Percentiles rank a stretch among this genome's conserved stretches.
phyloP scores from a whole-genome alignment of 495 filamentous ascomycete species.

The Tuber brumale region DNA sequence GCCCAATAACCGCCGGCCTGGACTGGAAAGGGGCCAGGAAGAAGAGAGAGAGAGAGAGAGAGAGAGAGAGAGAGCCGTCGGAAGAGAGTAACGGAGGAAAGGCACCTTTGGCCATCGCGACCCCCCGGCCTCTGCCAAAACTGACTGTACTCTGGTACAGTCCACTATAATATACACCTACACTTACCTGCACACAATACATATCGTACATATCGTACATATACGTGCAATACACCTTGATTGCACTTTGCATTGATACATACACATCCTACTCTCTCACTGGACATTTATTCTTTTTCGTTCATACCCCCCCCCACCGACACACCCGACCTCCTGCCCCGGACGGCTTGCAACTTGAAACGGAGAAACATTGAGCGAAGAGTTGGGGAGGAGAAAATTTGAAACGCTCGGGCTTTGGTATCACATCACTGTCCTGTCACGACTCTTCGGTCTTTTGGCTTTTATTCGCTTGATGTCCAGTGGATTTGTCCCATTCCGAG shows the following conservation, averaged over 20 bases:
- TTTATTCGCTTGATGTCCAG: conserved; percentile 36
- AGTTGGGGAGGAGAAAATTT: background rate
- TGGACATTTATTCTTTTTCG: conserved; percentile 21
- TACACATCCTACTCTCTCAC: conserved; percentile 22
- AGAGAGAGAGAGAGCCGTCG: background rate
- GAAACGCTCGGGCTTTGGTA: conserved; percentile 35
- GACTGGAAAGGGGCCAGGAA: background rate
- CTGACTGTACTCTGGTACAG: background rate
- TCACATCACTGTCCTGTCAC: conserved; percentile 25
- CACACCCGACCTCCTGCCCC: conserved; percentile 6
- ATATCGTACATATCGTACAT: background rate
- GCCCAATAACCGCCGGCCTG: background rate
- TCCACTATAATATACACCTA: background rate
- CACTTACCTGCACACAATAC: background rate
- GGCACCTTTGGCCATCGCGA: background rate
- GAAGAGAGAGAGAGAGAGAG: background rate
- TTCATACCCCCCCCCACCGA: background rate
- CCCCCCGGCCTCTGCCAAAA: background rate
- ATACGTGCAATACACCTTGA: background rate
- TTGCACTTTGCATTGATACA: background rate
- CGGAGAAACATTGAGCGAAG: conserved; percentile 30
- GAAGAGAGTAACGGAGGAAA: background rate
- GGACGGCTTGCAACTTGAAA: conserved; percentile 26
- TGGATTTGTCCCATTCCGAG: conserved; percentile 17
- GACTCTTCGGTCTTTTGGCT: conserved; percentile 25